Base-by-base conservation (phyloP, 1,284 basidiomycete species). In the Phellopilus nigrolimitatus region DNA sequence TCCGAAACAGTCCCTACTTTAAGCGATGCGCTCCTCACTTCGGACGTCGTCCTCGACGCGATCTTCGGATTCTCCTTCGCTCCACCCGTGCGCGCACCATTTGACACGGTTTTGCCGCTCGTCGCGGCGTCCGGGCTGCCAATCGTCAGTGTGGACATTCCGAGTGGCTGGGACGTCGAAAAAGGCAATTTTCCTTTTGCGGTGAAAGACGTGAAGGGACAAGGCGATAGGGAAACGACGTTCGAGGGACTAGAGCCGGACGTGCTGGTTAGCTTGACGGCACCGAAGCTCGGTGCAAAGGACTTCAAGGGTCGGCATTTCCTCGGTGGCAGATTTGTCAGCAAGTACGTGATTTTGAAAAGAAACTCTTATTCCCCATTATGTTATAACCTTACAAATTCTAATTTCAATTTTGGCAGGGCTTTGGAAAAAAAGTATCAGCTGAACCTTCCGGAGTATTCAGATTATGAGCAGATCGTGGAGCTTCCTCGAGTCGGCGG, bases 41-140 rank as follows among this genome's bases (percentile, higher is more conserved):
- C 84, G 1, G 92, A 98, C 66, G 84, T 97, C 27, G 78, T 99
- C 13, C 74, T 99, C 41, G 97, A 99, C 64, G 91, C 94, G 7
- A 89, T 99, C 56, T 99, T 99, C 61, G 95, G 97, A 3, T 99
- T 99, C 71, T 97, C 93, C 1, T 99, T 98, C 79, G 77, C 88
- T 59, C 88, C 79, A 0, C 93, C 93, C 21, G 76, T 93, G 4
- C 84, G 97, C 9, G 71, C 87, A 2, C 97, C 97, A 0, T 99
- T 98, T 68, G 84, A 92, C 60, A 62, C 68, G 0, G 84, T 86
- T 12, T 75, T 99, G 2, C 74, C 79, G 1, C 71, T 87, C 2
- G 73, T 99, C 46, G 74, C 79, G 1, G 64, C 71, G 21, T 84
- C 84, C 4, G 68, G 73, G 3, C 69, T 87, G 10, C 91, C 93